Evolutionary conservation across 306 rosid genomes (phyloP).

Genomic region (Cercis canadensis): DNA sequence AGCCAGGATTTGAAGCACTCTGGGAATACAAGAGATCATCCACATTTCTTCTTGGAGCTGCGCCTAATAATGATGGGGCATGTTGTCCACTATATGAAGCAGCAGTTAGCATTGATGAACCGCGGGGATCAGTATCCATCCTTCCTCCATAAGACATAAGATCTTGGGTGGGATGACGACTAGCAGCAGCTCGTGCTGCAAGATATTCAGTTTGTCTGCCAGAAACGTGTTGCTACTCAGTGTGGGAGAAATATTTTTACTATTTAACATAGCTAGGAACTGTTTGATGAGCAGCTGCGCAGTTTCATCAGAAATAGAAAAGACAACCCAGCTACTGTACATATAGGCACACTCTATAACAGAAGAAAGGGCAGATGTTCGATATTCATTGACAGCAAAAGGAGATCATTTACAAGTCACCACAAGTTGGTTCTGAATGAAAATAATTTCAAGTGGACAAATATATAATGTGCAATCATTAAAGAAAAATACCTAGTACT

Average conservation of each 20-base stretch:
- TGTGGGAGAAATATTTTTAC: slow-evolving; percentile 69
- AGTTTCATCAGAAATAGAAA: slow-evolving; percentile 48
- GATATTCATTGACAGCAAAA: slow-evolving; percentile 34
- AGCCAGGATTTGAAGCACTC: slow-evolving; percentile 90
- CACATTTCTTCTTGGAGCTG: slow-evolving; percentile 87
- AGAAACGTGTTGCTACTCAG: slow-evolving; percentile 95
- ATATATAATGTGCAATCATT: slow-evolving; percentile 11
- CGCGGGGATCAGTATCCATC: slow-evolving; percentile 85
- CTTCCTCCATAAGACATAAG: slow-evolving; percentile 88
- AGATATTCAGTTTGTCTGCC: slow-evolving; percentile 99
- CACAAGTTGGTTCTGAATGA: slow-evolving; percentile 24
- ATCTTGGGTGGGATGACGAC: slow-evolving; percentile 90
- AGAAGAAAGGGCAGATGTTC: slow-evolving; percentile 35
- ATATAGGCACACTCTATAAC: slow-evolving; percentile 34
- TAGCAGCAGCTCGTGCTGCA: slow-evolving; percentile 88
- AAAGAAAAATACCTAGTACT: slow-evolving; percentile 72
- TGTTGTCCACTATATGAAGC: slow-evolving; percentile 84
- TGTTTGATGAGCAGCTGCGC: slow-evolving; percentile 56
- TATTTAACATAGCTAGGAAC: slow-evolving; percentile 61
- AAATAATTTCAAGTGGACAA: slow-evolving; percentile 29
- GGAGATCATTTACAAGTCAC: slow-evolving; percentile 28
- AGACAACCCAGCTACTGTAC: slow-evolving; percentile 31
- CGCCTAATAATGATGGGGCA: slow-evolving; percentile 91
- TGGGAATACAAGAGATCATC: slow-evolving; percentile 86
- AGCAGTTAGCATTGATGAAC: slow-evolving; percentile 75